phyloP scores from a whole-genome alignment of 2,329 filamentous ascomycete genomes.

The Neofusicoccum ribis region DNA sequence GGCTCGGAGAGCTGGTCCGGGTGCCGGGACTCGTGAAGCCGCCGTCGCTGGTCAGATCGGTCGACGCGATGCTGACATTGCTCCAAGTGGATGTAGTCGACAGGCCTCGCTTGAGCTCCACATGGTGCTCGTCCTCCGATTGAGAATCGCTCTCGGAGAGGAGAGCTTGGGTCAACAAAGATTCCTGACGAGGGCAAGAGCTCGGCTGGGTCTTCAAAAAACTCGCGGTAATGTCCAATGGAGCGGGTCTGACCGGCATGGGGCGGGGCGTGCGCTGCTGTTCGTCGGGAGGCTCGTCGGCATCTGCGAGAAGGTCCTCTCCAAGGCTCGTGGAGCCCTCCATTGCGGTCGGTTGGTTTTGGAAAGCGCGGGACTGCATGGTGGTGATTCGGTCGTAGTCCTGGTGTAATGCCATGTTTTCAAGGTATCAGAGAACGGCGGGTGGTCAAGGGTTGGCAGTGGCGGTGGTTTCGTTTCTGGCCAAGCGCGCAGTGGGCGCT shows the following conservation, averaged over 20 bases:
- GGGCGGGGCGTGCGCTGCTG: slow-evolving; percentile 48
- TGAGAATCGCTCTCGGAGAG: slow-evolving; percentile 51
- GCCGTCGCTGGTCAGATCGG: slow-evolving; percentile 92
- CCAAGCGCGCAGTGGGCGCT: neutral
- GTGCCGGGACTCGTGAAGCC: slow-evolving; percentile 81
- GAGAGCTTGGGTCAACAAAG: slow-evolving; percentile 83
- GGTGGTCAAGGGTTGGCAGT: neutral
- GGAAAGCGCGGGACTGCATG: slow-evolving; percentile 32
- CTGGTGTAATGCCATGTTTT: slow-evolving; percentile 36
- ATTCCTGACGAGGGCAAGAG: slow-evolving; percentile 65
- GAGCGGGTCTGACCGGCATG: slow-evolving; percentile 41
- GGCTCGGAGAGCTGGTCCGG: slow-evolving; percentile 84
- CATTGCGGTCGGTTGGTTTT: slow-evolving; percentile 29
- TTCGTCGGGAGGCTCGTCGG: slow-evolving; percentile 84
- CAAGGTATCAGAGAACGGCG: neutral
- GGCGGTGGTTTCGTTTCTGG: neutral
- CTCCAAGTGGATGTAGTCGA: slow-evolving; percentile 70
- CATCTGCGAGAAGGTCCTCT: slow-evolving; percentile 70
- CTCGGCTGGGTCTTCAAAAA: slow-evolving; percentile 52
- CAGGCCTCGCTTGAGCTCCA: slow-evolving; percentile 42
- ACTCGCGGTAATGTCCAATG: slow-evolving; percentile 33
- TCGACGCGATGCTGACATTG: slow-evolving; percentile 78
- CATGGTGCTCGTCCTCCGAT: slow-evolving; percentile 40
- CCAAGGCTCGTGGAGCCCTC: slow-evolving; percentile 16
- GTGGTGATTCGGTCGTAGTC: slow-evolving; percentile 29